Evolutionary conservation across 148 eudicot genomes (phyloP).

Genomic region (Persicaria maculosa): DNA sequence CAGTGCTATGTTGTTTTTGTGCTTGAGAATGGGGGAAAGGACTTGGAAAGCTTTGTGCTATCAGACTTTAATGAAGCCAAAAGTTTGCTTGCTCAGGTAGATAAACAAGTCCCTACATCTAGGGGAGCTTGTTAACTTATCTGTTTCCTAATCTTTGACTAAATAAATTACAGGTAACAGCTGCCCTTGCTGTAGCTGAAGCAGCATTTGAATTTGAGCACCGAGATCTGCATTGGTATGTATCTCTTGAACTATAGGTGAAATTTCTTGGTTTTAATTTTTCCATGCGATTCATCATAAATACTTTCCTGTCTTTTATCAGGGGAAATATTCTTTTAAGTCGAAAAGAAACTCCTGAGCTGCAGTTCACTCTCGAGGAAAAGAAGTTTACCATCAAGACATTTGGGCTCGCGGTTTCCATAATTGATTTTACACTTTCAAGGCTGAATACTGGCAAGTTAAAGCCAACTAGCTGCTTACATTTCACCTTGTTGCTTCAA

Average conservation of each 20-base stretch:
- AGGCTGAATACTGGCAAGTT: slow-evolving; percentile 74
- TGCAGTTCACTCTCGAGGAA: slow-evolving; percentile 66
- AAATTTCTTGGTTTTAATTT: not conserved
- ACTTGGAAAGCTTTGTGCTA: slow-evolving; percentile 93
- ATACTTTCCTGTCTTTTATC: slow-evolving; percentile 12
- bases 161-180: slow-evolving; percentile 50
- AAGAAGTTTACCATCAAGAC: slow-evolving; percentile 42
- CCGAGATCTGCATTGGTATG: slow-evolving; percentile 89
- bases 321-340: slow-evolving; percentile 94
- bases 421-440: slow-evolving; percentile 93
- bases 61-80: slow-evolving; percentile 67
- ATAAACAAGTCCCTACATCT: not conserved
- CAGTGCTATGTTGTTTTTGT: slow-evolving; percentile 80
- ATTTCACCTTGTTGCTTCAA: slow-evolving; percentile 3
- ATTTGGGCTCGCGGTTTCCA: slow-evolving; percentile 59
- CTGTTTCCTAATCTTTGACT: slow-evolving; percentile 7
- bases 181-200: slow-evolving; percentile 91
- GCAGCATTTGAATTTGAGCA: slow-evolving; percentile 95
- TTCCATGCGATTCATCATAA: not conserved
- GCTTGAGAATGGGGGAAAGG: slow-evolving; percentile 87
- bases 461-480: slow-evolving; percentile 6
- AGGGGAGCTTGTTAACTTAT: not conserved
- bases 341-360: slow-evolving; percentile 43
- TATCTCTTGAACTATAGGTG: slow-evolving; percentile 14
- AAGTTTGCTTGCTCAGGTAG: slow-evolving; percentile 76